A percentile compares a stretch with the other conserved stretches of the same genome.
Conservation (phyloP, 371 early-diverging fungal genomes). For the Rhizopus microsporus region DNA sequence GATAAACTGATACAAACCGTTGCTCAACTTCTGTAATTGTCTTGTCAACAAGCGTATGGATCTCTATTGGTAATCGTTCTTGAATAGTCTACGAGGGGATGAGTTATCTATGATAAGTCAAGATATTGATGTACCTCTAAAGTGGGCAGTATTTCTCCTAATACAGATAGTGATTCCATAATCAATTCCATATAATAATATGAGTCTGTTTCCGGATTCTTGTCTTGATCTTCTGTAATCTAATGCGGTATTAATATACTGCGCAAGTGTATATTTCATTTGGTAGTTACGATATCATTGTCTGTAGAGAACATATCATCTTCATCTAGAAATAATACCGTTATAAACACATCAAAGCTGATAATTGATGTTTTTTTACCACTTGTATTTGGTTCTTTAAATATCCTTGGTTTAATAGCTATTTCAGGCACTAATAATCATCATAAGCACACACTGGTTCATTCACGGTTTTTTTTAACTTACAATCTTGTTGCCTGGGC, state of each 20-base stretch:
- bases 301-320: constrained; percentile 46
- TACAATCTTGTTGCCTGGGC: constrained; percentile 61
- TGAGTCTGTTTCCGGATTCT: constrained; percentile 89
- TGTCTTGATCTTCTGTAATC: constrained; percentile 73
- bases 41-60: constrained; percentile 86
- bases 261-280: not conserved
- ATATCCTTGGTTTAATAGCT: constrained; percentile 37
- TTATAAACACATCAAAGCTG: not conserved
- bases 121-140: constrained; percentile 53
- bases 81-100: constrained; percentile 54
- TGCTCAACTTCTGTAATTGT: constrained; percentile 86
- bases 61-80: constrained; percentile 77
- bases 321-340: constrained; percentile 1
- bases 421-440: constrained; percentile 47
- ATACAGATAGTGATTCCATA: constrained; percentile 75
- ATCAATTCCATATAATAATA: constrained; percentile 87
- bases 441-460: not conserved
- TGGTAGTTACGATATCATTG: constrained; percentile 37
- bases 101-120: no score
- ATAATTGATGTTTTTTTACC: constrained; percentile 2
- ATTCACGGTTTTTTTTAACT: constrained; percentile 11
- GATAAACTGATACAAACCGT: constrained; percentile 44
- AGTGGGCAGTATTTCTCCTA: constrained; percentile 80
- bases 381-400: constrained; percentile 9
- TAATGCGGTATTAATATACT: constrained; percentile 16